phyloP scores from a whole-genome alignment of 306 rosid species.

The Abrus precatorius region DNA sequence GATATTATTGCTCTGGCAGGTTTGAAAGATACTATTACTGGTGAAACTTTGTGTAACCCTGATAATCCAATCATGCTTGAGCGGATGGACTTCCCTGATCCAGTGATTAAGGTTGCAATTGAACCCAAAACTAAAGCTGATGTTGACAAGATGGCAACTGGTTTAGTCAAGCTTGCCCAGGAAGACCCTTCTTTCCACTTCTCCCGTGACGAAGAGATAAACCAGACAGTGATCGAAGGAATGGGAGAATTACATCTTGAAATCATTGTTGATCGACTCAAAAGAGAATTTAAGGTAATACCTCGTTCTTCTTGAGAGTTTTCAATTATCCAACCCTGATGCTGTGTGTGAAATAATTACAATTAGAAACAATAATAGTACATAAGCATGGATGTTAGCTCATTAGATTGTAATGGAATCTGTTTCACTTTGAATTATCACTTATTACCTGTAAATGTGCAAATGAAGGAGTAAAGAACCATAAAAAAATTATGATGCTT shows the following conservation, averaged over 20 bases:
- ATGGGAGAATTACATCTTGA: conserved; percentile 99
- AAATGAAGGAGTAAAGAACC: conserved; percentile 15
- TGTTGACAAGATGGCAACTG: conserved; percentile 90
- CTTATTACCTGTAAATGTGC: conserved; percentile 1
- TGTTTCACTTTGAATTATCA: conserved; percentile 2
- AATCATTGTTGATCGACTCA: conserved; percentile 93
- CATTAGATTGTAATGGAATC: conserved; percentile 28
- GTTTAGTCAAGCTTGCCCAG: conserved; percentile 94
- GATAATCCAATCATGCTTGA: conserved; percentile 84
- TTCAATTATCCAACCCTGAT: not conserved
- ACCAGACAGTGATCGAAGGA: conserved; percentile 98
- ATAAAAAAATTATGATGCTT: not conserved
- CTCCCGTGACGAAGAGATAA: conserved; percentile 95
- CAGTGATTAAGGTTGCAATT: conserved; percentile 97
- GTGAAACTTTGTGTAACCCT: conserved; percentile 89
- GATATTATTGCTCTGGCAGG: conserved; percentile 96
- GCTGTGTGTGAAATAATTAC: conserved; percentile 24
- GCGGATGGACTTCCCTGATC: conserved; percentile 99
- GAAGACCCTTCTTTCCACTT: conserved; percentile 99
- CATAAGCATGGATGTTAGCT: not conserved
- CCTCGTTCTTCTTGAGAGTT: conserved; percentile 27
- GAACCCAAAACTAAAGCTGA: conserved; percentile 99
- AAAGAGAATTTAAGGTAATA: conserved; percentile 93
- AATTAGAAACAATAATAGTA: conserved; percentile 13
- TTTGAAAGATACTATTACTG: conserved; percentile 92